phyloP scores from a whole-genome alignment of 805 yeast species.

The Ogataea corticis region DNA sequence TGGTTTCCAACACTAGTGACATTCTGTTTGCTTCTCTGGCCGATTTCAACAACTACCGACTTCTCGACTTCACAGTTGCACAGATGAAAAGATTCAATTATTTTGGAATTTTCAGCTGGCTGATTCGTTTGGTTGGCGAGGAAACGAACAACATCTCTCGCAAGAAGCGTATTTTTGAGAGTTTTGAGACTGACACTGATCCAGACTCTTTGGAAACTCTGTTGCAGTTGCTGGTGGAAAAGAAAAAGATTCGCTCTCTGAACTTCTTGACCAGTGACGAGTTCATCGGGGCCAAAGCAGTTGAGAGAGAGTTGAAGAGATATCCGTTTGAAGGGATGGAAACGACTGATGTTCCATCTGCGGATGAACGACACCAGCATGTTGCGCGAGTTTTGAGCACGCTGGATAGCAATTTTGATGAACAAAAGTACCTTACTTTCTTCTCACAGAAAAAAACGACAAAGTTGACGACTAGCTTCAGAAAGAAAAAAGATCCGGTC shows the following conservation, averaged over 20 bases:
- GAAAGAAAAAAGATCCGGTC: constrained; percentile 29
- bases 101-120: constrained; percentile 7
- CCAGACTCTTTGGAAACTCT: constrained; percentile 21
- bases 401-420: constrained; percentile 23
- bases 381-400: constrained; percentile 16
- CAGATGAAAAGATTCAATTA: constrained; percentile 6
- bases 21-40: constrained; percentile 40
- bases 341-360: neutral
- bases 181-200: constrained; percentile 1
- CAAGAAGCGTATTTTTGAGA: neutral
- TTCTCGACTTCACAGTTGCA: constrained; percentile 14
- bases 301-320: constrained; percentile 24
- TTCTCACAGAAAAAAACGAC: neutral
- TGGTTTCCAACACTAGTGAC: constrained; percentile 74
- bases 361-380: neutral
- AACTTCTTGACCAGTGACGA: constrained; percentile 20
- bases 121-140: constrained; percentile 11
- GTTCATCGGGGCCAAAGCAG: constrained; percentile 16
- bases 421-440: constrained; percentile 9
- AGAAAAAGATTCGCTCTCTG: constrained; percentile 17
- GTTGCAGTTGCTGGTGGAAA: constrained; percentile 20
- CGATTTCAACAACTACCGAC: constrained; percentile 14
- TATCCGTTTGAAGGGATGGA: constrained; percentile 24
- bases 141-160: constrained; percentile 2
- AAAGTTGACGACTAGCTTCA: constrained; percentile 18